Evolutionary conservation across 345 rosid genomes (phyloP).

Genomic region (Angophora floribunda): DNA sequence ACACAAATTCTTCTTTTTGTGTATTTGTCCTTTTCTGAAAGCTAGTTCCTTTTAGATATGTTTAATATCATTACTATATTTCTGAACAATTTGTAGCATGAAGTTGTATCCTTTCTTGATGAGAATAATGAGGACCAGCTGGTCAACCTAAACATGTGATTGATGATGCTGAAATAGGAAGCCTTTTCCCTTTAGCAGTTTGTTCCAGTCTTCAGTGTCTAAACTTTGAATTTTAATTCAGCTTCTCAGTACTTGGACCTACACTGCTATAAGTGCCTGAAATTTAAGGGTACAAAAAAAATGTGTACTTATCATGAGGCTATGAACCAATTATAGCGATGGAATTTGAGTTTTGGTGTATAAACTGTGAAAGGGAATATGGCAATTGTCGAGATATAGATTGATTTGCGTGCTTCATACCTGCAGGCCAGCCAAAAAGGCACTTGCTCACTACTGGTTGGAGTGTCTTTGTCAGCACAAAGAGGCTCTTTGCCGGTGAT

Average conservation of each 20-base stretch:
- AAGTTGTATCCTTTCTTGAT: not conserved
- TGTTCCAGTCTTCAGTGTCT: not conserved
- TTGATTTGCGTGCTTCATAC: not conserved
- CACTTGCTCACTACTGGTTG: constrained; percentile 92
- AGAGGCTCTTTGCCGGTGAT: constrained; percentile 90
- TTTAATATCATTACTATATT: not conserved
- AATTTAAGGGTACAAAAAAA: not conserved
- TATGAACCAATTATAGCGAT: not conserved
- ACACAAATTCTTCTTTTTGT: not conserved
- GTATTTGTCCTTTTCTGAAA: not conserved
- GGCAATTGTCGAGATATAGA: not conserved
- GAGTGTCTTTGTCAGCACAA: constrained; percentile 92
- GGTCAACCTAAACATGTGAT: not conserved
- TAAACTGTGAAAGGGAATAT: not conserved
- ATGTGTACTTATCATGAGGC: not conserved
- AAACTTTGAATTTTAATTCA: not conserved
- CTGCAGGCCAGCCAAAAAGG: constrained; percentile 85
- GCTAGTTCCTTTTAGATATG: not conserved
- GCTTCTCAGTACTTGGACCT: not conserved
- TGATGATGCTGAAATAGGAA: not conserved
- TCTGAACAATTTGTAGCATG: not conserved
- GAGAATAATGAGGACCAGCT: not conserved
- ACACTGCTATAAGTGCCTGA: not conserved
- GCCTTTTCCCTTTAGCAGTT: not conserved
- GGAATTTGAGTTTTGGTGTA: not conserved